Percentiles rank a stretch among this genome's conserved stretches.
These are phyloP conservation scores for Taxillus chinensis DNA, from an alignment of 164 flowering plant species.

Conservation along the genomic window DNA sequence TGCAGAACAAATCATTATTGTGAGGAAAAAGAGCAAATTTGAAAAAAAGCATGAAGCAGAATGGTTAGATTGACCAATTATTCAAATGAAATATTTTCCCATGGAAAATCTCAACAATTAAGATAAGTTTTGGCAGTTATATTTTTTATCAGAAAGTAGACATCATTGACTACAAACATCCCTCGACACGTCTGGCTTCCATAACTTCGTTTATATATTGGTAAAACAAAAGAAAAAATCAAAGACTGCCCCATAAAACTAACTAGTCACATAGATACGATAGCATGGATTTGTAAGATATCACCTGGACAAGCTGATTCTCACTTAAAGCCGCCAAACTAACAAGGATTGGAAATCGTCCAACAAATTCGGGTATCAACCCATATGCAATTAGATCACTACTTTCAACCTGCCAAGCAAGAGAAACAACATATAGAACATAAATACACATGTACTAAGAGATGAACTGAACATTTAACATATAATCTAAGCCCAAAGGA, in stretches of 20 bases:
- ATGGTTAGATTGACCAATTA: background rate
- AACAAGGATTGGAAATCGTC: constrained; percentile 77
- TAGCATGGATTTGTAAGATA: background rate
- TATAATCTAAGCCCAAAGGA: no score
- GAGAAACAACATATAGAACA: background rate
- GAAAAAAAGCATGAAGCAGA: background rate
- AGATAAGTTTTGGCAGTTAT: no score
- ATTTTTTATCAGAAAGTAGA: no score
- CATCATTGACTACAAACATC: no score
- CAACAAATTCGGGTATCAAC: constrained; percentile 84
- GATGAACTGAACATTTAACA: background rate
- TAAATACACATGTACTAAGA: background rate
- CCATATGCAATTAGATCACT: constrained; percentile 83
- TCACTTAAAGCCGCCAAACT: constrained; percentile 69
- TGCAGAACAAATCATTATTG: constrained; percentile 14
- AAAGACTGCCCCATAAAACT: no score
- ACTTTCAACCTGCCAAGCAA: constrained; percentile 64
- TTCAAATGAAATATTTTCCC: background rate
- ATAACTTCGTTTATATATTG: no score
- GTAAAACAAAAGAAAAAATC: no score
- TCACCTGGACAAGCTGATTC: constrained; percentile 74
- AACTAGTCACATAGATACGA: no score
- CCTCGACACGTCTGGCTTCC: no score
- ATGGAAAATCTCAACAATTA: background rate
- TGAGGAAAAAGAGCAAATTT: no score